Conservation (phyloP, 2,329 filamentous ascomycete genomes). For the Elsinoe necatrix region DNA sequence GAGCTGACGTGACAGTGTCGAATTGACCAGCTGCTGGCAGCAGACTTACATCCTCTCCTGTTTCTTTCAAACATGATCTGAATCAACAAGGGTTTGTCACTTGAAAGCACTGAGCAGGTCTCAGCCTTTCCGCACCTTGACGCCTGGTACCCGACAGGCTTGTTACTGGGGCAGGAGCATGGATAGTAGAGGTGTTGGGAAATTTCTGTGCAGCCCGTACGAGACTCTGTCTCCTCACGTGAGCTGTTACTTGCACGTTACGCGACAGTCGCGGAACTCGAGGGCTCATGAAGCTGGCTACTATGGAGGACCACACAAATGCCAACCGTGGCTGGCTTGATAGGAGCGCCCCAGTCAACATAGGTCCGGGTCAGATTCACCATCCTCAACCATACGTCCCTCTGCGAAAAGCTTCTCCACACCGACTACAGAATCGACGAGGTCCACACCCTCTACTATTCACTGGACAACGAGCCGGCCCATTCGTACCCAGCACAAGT, state of each 20-base stretch:
- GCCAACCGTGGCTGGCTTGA: conserved; percentile 10
- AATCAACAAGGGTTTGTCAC: background rate
- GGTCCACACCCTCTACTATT: conserved; percentile 23
- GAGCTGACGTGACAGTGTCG: background rate
- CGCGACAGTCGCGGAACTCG: background rate
- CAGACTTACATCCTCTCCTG: background rate
- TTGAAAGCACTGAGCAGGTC: background rate
- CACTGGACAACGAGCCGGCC: conserved; percentile 5
- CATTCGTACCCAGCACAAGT: conserved; percentile 13
- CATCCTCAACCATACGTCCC: conserved; percentile 35
- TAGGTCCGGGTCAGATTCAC: conserved; percentile 18
- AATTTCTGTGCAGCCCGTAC: background rate
- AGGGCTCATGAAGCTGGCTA: background rate
- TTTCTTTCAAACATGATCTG: background rate
- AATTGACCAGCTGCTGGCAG: background rate
- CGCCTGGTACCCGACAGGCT: background rate
- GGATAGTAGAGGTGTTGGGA: background rate
- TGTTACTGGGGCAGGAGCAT: background rate
- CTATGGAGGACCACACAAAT: background rate
- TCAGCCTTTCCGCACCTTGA: background rate
- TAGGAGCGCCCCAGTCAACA: conserved; percentile 12
- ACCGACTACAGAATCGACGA: conserved; percentile 30
- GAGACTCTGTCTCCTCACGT: background rate
- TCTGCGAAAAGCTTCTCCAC: conserved; percentile 35
- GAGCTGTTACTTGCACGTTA: background rate